Evolutionary conservation across 2,329 filamentous ascomycete species (phyloP).

Genomic region (Aspergillus sp.): DNA sequence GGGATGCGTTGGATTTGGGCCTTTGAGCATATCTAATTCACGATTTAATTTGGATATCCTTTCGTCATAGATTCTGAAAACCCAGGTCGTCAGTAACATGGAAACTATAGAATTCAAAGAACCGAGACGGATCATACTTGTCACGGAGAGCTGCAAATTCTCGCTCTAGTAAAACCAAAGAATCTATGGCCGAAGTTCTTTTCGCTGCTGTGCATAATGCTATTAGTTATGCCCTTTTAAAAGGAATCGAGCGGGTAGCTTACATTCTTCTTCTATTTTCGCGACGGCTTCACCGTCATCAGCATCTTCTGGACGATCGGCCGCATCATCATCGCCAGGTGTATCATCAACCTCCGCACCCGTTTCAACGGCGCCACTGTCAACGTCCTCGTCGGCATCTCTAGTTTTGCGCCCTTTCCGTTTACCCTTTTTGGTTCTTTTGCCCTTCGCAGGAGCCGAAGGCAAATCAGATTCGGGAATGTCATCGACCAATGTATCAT

Average conservation of each 20-base stretch:
- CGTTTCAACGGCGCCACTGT: conserved; percentile 39
- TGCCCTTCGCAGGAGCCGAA: conserved; percentile 31
- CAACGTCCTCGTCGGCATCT: conserved; percentile 40
- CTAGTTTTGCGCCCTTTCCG: conserved; percentile 45
- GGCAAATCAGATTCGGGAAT: conserved; percentile 32
- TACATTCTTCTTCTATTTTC: conserved; percentile 55
- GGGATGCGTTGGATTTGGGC: conserved; percentile 70
- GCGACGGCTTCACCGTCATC: conserved; percentile 46
- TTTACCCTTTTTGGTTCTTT: conserved; percentile 48
- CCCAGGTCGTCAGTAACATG: conserved; percentile 14
- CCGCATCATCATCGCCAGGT: conserved; percentile 51
- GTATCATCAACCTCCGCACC: conserved; percentile 47
- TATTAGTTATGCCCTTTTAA: background rate
- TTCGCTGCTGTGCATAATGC: conserved; percentile 60
- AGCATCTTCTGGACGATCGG: conserved; percentile 48
- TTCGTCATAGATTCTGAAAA: conserved; percentile 79
- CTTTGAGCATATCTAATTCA: conserved; percentile 61
- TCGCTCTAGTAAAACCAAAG: conserved; percentile 77
- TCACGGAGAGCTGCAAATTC: conserved; percentile 84
- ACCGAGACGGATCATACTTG: conserved; percentile 42
- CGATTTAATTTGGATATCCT: conserved; percentile 76
- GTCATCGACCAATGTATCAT: conserved; percentile 34
- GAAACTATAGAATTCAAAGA: background rate
- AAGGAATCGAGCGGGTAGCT: conserved; percentile 22
- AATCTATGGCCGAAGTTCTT: conserved; percentile 77